phyloP scores from a whole-genome alignment of 805 yeast species.

The Nakazawaea anatomiae region DNA sequence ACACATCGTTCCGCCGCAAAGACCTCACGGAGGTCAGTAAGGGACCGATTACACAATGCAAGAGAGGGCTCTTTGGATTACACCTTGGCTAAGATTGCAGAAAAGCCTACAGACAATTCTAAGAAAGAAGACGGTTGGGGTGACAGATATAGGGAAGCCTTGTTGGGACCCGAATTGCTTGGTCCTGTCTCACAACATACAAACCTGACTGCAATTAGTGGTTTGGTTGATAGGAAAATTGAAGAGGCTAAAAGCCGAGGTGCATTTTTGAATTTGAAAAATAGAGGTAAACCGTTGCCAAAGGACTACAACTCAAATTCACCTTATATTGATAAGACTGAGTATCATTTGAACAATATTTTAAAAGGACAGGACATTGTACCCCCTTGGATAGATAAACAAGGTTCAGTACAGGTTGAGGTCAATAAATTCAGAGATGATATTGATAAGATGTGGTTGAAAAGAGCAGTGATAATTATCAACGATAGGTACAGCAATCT shows the following conservation, averaged over 20 bases:
- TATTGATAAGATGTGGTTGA: slow-evolving; percentile 35
- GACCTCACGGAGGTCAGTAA: slow-evolving; percentile 13
- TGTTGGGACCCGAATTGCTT: slow-evolving; percentile 52
- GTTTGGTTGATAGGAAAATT: slow-evolving; percentile 70
- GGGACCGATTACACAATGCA: slow-evolving; percentile 48
- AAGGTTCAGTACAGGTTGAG: slow-evolving; percentile 46
- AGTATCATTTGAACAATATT: slow-evolving; percentile 74
- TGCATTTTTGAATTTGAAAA: slow-evolving; percentile 51
- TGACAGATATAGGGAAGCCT: slow-evolving; percentile 57
- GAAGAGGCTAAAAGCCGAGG: slow-evolving; percentile 72
- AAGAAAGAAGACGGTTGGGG: slow-evolving; percentile 46
- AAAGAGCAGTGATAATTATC: slow-evolving; percentile 22
- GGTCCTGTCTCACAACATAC: slow-evolving; percentile 34
- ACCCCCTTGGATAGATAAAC: slow-evolving; percentile 90
- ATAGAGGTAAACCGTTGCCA: slow-evolving; percentile 57
- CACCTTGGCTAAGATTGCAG: slow-evolving; percentile 32
- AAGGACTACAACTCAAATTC: slow-evolving; percentile 32
- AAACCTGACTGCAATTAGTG: slow-evolving; percentile 46
- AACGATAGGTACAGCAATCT: slow-evolving; percentile 21
- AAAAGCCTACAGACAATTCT: slow-evolving; percentile 17
- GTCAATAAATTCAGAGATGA: slow-evolving; percentile 41
- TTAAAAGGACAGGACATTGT: slow-evolving; percentile 68
- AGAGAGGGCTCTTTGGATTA: slow-evolving; percentile 65
- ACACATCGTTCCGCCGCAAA: neutral
- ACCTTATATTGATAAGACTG: slow-evolving; percentile 62